phyloP scores from a whole-genome alignment of 176 grass and related monocot genomes.

The Oryza glaberrima region DNA sequence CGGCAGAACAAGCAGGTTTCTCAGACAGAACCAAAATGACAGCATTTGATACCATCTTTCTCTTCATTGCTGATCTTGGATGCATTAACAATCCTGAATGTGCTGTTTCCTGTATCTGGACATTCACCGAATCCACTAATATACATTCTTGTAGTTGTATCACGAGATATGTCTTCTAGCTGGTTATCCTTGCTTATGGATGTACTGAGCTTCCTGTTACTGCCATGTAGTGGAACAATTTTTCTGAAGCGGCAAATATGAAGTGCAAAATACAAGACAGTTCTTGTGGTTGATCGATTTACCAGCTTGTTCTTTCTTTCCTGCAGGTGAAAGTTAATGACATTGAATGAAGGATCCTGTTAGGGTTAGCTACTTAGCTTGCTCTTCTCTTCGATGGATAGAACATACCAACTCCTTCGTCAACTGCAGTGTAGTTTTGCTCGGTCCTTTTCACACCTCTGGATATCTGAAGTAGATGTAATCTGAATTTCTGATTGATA shows the following conservation, averaged over 20 bases:
- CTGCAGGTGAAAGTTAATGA: too few relatives aligned
- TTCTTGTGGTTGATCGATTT: background rate
- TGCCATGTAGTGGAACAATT: background rate
- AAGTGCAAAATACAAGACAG: background rate
- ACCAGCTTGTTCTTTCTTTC: too few relatives aligned
- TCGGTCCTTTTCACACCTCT: too few relatives aligned
- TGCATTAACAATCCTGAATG: background rate
- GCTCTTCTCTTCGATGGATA: too few relatives aligned
- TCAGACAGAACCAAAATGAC: conserved; percentile 51
- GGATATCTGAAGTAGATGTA: background rate
- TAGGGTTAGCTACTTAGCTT: too few relatives aligned
- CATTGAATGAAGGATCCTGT: too few relatives aligned
- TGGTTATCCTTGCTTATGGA: background rate
- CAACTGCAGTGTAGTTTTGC: too few relatives aligned
- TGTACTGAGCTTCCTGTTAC: background rate
- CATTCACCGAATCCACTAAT: background rate
- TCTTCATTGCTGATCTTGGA: background rate
- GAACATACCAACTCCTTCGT: too few relatives aligned
- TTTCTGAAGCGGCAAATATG: background rate
- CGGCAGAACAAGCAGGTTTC: conserved; percentile 59
- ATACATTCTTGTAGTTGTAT: conserved; percentile 2
- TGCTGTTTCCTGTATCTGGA: background rate
- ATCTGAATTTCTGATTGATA: background rate
- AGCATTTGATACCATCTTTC: background rate
- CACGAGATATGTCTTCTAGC: background rate